phyloP scores from a whole-genome alignment of 306 rosid genomes.

The Abrus precatorius region DNA sequence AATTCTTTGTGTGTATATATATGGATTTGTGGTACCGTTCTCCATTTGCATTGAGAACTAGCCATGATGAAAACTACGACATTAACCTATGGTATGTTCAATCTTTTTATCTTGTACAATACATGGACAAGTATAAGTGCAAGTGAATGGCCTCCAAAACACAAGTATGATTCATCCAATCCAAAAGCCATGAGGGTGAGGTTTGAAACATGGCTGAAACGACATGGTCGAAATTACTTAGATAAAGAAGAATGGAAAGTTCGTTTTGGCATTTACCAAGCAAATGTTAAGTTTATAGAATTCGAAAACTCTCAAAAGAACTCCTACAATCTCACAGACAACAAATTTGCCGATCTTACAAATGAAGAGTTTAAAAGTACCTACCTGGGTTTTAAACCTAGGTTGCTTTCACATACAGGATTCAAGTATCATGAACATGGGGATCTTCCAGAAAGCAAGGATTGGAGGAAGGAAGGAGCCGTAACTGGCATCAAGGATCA shows the following conservation, averaged over 20 bases:
- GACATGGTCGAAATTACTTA: conserved; percentile 50
- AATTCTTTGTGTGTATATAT: too few relatives aligned
- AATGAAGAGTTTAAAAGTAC: conserved; percentile 59
- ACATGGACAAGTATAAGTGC: conserved; percentile 51
- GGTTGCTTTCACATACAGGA: conserved; percentile 19
- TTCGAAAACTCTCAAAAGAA: conserved; percentile 60
- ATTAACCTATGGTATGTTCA: conserved; percentile 45
- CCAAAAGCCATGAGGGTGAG: conserved; percentile 52
- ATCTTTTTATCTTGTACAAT: conserved; percentile 53
- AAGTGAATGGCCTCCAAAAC: conserved; percentile 44
- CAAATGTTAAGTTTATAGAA: conserved; percentile 60
- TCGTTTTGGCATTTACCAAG: conserved; percentile 68
- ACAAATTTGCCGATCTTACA: conserved; percentile 75
- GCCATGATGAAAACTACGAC: conserved; percentile 53
- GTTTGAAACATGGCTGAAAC: conserved; percentile 63
- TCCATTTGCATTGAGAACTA: conserved; percentile 40
- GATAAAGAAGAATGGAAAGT: conserved; percentile 59
- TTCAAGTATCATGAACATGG: conserved; percentile 48
- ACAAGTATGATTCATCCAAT: conserved; percentile 16
- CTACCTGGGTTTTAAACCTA: conserved; percentile 55
- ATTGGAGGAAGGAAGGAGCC: conserved; percentile 78
- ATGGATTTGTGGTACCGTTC: background rate
- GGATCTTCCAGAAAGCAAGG: conserved; percentile 55
- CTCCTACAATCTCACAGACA: conserved; percentile 71
- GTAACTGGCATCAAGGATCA: conserved; percentile 75